Evolutionary conservation across 2,329 filamentous ascomycete species (phyloP), one percentile per base, ranked within the genome.

Genomic region (Colletotrichum horii): DNA sequence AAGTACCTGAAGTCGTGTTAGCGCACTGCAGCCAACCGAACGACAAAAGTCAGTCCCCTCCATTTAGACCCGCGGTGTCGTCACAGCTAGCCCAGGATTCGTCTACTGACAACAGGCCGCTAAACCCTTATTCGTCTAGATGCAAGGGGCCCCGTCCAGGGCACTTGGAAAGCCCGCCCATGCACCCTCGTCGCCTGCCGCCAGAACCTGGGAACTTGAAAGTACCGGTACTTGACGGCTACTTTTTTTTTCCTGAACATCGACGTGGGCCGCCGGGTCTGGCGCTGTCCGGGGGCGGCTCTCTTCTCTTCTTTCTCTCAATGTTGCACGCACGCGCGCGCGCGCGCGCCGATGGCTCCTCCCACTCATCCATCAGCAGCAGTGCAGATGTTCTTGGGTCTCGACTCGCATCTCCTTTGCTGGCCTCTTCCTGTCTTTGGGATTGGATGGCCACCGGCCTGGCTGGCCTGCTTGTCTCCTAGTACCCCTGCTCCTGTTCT

Each of bases 181-280:
- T 61, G 58, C 58, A 16, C 26, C 55, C 43, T 52, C 55, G 55
- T 61, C 58, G 58, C 30, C 58, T 61, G 58, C 58, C 58, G 58
- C 58, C 26, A 22, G 43, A 32, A 61, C 58, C 32, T 61, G 55
- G 43, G 32, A 73, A 68, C 43, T 52, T 52, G 32, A 28, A 73
- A 55, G 73, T 75, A 75, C 73, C 56, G 73, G 58, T 75, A 75
- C 73, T 75, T 75, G 56, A 60, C 56, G 14, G 48, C 28, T 36
- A 73, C 73, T 48, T 73, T 67, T 52, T 34, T 26, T 28, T 43
- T 19, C 36, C 19, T 22, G 48, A 73, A 69, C 60, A 67, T 75
- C 70, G 64, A 75, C 73, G 73, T 73, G 70, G 73, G 19, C 73
- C 64, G 56, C 64, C 70, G 70, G 73, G 38, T 52, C 68, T 73